Conservation (phyloP, 768 basidiomycete genomes). For the Tubosaeta sp. region DNA sequence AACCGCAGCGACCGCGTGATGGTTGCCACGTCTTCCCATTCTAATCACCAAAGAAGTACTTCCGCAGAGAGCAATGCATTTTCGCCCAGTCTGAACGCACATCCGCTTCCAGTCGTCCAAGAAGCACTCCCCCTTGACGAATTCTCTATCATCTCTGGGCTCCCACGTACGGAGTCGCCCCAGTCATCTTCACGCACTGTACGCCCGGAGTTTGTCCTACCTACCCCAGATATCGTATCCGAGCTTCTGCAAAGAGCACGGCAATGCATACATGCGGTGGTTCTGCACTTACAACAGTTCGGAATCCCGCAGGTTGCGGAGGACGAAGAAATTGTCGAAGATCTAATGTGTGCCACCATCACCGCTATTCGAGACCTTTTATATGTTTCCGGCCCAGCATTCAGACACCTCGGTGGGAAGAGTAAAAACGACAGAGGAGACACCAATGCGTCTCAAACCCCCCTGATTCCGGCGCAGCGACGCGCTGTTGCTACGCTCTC, state of each 20-base stretch:
- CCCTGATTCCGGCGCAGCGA: conserved; percentile 72
- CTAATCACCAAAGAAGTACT: neutral
- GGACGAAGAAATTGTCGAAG: conserved; percentile 56
- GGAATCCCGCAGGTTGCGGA: conserved; percentile 43
- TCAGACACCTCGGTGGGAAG: conserved; percentile 51
- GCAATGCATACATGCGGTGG: conserved; percentile 55
- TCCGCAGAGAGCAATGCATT: conserved; percentile 1
- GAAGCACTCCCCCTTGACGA: conserved; percentile 8
- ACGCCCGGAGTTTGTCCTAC: conserved; percentile 48
- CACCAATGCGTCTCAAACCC: conserved; percentile 42
- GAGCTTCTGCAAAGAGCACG: conserved; percentile 57
- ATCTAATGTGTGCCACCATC: conserved; percentile 55
- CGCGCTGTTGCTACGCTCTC: conserved; percentile 85
- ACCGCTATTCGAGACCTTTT: conserved; percentile 66
- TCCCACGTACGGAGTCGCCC: neutral
- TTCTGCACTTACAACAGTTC: conserved; percentile 52
- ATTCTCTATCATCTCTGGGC: conserved; percentile 2
- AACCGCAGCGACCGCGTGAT: conserved; percentile 16
- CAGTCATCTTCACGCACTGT: conserved; percentile 18
- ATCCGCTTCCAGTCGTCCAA: neutral
- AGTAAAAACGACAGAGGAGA: conserved; percentile 23
- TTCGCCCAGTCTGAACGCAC: neutral
- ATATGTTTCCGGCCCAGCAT: conserved; percentile 55
- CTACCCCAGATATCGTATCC: conserved; percentile 52
- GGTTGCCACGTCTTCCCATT: neutral